Evolutionary conservation across 2,329 filamentous ascomycete genomes (phyloP).

Genomic region (Penicillium sp.): DNA sequence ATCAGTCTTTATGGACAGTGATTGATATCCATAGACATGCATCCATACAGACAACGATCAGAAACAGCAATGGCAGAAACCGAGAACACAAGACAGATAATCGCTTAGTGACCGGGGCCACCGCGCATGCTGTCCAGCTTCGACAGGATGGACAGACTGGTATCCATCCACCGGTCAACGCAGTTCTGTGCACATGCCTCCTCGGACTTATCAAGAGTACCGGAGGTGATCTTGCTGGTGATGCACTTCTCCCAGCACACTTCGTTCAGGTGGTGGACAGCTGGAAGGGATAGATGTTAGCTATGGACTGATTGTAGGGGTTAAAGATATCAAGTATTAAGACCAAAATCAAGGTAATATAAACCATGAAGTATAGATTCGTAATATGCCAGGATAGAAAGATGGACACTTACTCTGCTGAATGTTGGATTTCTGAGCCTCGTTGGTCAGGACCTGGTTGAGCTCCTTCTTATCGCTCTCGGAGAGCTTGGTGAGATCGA

Average conservation of each 20-base stretch:
- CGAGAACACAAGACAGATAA: not conserved
- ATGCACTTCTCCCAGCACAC: conserved; percentile 96
- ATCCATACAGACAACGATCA: not conserved
- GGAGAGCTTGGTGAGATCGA: conserved; percentile 72
- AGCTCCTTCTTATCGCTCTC: conserved; percentile 83
- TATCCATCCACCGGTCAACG: conserved; percentile 89
- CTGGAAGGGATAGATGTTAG: conserved; percentile 35
- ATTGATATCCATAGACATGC: not conserved
- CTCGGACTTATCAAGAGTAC: conserved; percentile 72
- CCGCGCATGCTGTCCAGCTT: conserved; percentile 67
- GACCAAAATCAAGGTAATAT: not conserved
- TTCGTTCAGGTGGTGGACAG: conserved; percentile 66
- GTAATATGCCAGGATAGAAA: not conserved
- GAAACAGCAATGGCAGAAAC: not conserved
- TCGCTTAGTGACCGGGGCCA: conserved; percentile 22
- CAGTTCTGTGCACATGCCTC: conserved; percentile 86
- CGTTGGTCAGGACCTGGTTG: conserved; percentile 78
- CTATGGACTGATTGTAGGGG: not conserved
- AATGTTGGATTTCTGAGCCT: conserved; percentile 72
- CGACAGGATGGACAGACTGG: conserved; percentile 79
- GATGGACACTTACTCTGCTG: conserved; percentile 45
- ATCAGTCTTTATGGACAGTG: not conserved
- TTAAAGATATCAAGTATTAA: not conserved
- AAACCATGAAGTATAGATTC: not conserved
- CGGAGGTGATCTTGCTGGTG: conserved; percentile 66